Base-by-base conservation (phyloP, 2,329 filamentous ascomycete species). In the Trichoderma guizhouense region DNA sequence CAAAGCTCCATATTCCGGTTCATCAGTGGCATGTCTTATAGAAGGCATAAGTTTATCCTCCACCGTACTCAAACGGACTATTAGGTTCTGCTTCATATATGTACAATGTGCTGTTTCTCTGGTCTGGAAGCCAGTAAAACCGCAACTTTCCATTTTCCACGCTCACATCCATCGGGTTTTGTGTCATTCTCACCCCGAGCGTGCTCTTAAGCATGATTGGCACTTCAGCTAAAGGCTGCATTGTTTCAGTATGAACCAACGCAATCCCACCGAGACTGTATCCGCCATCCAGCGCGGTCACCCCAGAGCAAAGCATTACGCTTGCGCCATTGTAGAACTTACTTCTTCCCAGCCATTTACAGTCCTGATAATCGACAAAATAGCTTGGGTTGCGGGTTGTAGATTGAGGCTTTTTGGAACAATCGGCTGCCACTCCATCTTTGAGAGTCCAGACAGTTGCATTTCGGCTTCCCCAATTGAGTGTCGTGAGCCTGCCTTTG, bases 281-380 rank as follows among this genome's bases (percentile, higher is more conserved):
- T 34, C 15, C n/a, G 5, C 72, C 77, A 14, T 76, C 77, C 14
- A 84, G 71, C 5, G 78, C 81, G 5, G 83, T 81, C 8, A 86
- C 82, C 1, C 85, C 85, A 0, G 83, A 83, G 73, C 84, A 86
- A 15, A 86, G 79, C 84, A 86, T 85, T 11, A 86, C 76, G 15
- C 81, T 79, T 47, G 80, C 79, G n/a, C 72, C 75, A n/a, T 74
- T 74, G 62, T 83, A 83, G 7, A 77, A 72, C 11, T 75, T 72
- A 15, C 81, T 80, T 73, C 80, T 81, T 5, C 84, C 85, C 0
- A 86, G 78, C 76, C 82, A 86, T 74, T 86, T 86, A 78, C 84
- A 86, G 79, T 86, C 85, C 76, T 87, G 84, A 74, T 86, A 86
- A 72, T 86, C 85, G 69, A 84, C 76, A 75, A 81, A 86, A 74